phyloP scores from a whole-genome alignment of 495 filamentous ascomycete species.

The Neurospora sp. region DNA sequence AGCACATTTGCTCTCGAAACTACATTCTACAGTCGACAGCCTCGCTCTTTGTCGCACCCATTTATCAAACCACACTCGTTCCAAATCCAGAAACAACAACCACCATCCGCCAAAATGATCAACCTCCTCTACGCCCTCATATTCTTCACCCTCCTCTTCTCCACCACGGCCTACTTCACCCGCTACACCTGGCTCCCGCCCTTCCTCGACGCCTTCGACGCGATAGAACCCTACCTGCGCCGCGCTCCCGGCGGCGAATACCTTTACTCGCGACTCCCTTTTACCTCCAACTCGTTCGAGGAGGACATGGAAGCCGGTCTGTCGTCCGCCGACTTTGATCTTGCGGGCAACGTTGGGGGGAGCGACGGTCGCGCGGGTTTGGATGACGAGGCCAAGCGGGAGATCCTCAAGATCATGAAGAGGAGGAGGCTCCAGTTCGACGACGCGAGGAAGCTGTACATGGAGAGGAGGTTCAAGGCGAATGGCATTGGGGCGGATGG shows the following conservation, averaged over 20 bases:
- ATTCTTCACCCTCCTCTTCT: constrained; percentile 50
- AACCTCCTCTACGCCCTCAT: constrained; percentile 71
- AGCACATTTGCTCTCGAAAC: background rate
- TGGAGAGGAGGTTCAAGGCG: constrained; percentile 70
- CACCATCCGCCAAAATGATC: constrained; percentile 32
- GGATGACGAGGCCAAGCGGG: constrained; percentile 65
- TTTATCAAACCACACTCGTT: background rate
- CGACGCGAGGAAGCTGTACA: constrained; percentile 77
- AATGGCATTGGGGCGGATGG: constrained; percentile 87
- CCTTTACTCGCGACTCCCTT: constrained; percentile 61
- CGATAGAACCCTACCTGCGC: constrained; percentile 2
- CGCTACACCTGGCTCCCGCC: constrained; percentile 64
- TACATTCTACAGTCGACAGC: background rate
- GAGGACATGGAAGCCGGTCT: constrained; percentile 80
- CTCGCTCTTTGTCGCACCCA: background rate
- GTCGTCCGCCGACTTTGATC: constrained; percentile 69
- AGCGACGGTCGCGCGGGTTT: constrained; percentile 71
- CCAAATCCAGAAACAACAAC: background rate
- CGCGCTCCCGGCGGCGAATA: constrained; percentile 48
- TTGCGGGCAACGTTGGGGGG: constrained; percentile 63
- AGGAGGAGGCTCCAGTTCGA: constrained; percentile 67
- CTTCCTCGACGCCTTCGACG: constrained; percentile 40
- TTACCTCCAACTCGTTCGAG: constrained; percentile 46
- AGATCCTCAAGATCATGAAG: constrained; percentile 85
- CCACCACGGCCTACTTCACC: constrained; percentile 63